These are phyloP conservation scores for Saccharomycopsis sp. DNA, from an alignment of 805 yeast genomes.

Conservation along the genomic window DNA sequence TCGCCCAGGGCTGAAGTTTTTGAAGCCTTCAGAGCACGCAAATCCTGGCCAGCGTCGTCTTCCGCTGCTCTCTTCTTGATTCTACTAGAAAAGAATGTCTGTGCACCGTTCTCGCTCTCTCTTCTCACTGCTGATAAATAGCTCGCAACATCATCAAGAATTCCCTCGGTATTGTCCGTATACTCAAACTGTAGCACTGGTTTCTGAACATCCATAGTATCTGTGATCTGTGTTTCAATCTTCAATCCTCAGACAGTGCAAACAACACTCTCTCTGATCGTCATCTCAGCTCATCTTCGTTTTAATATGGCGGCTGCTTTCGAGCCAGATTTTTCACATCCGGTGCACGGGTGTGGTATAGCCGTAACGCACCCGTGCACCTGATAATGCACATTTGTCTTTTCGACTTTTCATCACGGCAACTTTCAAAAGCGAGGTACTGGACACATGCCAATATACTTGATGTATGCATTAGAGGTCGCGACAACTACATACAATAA, in stretches of 20 bases:
- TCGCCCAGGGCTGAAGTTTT: not conserved
- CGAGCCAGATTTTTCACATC: not conserved
- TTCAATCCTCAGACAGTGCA: too few species aligned
- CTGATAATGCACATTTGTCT: too few species aligned
- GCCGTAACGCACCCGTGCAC: not conserved
- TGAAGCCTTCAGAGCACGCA: not conserved
- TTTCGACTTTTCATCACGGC: too few species aligned
- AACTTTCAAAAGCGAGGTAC: too few species aligned
- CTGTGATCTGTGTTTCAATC: not conserved
- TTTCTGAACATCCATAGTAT: constrained; percentile 13
- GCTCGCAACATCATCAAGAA: constrained; percentile 14
- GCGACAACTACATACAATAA: not conserved
- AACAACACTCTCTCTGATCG: too few species aligned
- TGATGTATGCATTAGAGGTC: too few species aligned
- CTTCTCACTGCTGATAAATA: constrained; percentile 16
- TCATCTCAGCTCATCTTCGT: not conserved
- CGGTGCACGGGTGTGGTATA: not conserved
- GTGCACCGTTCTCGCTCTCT: constrained; percentile 10
- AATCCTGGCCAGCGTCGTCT: not conserved
- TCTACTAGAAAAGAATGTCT: not conserved
- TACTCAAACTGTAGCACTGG: constrained; percentile 16
- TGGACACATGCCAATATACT: too few species aligned
- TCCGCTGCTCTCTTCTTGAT: not conserved
- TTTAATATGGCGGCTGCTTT: too few species aligned
- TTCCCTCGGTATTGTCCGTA: constrained; percentile 1